Evolutionary conservation across 305 asterid species (phyloP).

Genomic region (Rubia peregrina): DNA sequence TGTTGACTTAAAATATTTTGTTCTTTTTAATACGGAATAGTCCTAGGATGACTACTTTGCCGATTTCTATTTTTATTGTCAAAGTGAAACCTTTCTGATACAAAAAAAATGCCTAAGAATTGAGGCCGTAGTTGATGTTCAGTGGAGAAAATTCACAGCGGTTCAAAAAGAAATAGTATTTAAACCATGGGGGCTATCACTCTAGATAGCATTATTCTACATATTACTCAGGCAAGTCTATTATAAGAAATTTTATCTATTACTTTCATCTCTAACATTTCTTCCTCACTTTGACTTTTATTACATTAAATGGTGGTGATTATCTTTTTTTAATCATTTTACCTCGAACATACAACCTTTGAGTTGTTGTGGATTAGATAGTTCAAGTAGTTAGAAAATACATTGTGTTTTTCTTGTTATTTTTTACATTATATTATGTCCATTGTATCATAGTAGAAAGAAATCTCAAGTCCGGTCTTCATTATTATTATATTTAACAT

Average conservation of each 20-base stretch:
- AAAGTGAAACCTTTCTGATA: not conserved
- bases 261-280: conserved; percentile 1
- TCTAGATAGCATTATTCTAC: not conserved
- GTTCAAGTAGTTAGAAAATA: not conserved
- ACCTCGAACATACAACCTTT: too few species aligned
- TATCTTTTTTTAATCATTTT: not conserved
- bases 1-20: not conserved
- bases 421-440: not conserved
- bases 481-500: not conserved
- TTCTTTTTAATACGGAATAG: not conserved
- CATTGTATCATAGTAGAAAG: not conserved
- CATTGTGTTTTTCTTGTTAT: not conserved
- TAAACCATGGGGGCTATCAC: not conserved
- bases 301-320: not conserved
- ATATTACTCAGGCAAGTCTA: conserved; percentile 4
- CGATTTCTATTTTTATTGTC: not conserved
- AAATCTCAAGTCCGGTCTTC: not conserved
- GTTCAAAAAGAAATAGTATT: not conserved
- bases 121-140: not conserved
- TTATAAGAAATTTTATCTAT: not conserved
- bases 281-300: conserved; percentile 1
- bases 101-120: not conserved
- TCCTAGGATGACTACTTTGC: not conserved
- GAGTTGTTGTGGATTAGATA: not conserved
- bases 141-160: not conserved